Evolutionary conservation across 257 asterid genomes (phyloP).

Genomic region (Verbena officinalis): DNA sequence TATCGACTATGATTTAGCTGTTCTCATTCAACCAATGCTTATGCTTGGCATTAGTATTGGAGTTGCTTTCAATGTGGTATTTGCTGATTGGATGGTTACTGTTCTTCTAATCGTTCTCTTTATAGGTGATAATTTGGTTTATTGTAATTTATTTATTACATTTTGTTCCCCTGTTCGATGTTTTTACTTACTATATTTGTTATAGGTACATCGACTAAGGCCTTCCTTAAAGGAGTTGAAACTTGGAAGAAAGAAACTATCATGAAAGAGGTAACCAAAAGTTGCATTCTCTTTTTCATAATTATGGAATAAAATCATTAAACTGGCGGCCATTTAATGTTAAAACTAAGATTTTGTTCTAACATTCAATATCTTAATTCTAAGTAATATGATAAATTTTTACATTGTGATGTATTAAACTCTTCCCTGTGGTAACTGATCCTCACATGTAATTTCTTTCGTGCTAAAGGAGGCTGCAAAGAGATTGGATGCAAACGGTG

Average conservation of each 20-base stretch:
- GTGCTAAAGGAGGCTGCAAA: slow-evolving; percentile 72
- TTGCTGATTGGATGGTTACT: slow-evolving; percentile 99
- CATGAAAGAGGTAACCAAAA: slow-evolving; percentile 59
- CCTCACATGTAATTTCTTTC: neutral
- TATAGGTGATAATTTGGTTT: slow-evolving; percentile 50
- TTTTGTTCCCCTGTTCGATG: slow-evolving; percentile 2
- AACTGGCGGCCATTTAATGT: neutral
- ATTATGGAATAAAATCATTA: neutral
- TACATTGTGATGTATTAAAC: too few relatives aligned
- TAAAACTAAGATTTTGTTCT: neutral
- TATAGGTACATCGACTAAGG: slow-evolving; percentile 86
- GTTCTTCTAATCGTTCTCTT: slow-evolving; percentile 89
- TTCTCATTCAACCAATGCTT: slow-evolving; percentile 98
- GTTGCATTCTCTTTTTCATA: slow-evolving; percentile 2
- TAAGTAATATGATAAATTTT: too few relatives aligned
- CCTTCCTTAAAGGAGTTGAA: slow-evolving; percentile 86
- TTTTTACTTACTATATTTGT: slow-evolving; percentile 30
- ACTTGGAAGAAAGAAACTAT: slow-evolving; percentile 95
- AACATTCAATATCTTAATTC: too few relatives aligned
- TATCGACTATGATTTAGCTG: slow-evolving; percentile 93
- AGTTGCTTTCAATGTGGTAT: slow-evolving; percentile 88
- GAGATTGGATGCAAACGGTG: slow-evolving; percentile 53
- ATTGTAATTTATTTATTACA: slow-evolving; percentile 6
- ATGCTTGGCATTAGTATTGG: slow-evolving; percentile 96
- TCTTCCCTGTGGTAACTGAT: too few relatives aligned